Conservation (phyloP, 2,329 filamentous ascomycete species). For the Fusarium dlaminii region DNA sequence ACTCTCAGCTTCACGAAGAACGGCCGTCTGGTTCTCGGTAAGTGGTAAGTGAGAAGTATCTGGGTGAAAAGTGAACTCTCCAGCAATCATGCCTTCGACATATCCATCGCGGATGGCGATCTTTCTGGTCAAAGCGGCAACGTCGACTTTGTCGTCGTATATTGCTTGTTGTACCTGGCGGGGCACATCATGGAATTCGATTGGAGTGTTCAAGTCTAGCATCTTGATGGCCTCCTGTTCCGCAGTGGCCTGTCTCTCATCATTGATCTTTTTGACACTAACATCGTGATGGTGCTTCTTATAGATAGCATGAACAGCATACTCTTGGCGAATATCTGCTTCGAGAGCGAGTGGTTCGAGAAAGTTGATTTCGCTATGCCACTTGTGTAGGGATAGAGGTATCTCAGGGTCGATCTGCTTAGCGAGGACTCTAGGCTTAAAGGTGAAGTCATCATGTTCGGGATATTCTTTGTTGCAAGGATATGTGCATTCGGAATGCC, state of each 20-base stretch:
- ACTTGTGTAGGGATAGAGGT: background rate
- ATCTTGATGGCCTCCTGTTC: background rate
- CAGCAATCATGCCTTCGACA: constrained; percentile 31
- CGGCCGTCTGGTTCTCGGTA: constrained; percentile 19
- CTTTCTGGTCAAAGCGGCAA: constrained; percentile 17
- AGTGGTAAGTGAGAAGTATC: constrained; percentile 19
- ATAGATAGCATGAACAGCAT: background rate
- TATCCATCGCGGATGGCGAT: constrained; percentile 23
- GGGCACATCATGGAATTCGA: background rate
- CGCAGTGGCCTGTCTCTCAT: background rate
- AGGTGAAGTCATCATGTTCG: background rate
- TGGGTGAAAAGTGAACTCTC: constrained; percentile 25
- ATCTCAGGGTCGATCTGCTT: constrained; percentile 4
- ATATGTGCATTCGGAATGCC: constrained; percentile 10
- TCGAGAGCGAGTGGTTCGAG: constrained; percentile 9
- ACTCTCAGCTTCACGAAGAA: constrained; percentile 17
- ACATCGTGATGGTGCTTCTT: background rate
- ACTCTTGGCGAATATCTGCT: background rate
- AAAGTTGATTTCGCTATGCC: constrained; percentile 6
- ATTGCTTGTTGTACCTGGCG: background rate
- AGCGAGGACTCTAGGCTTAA: background rate
- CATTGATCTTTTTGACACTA: background rate
- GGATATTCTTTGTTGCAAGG: constrained; percentile 20
- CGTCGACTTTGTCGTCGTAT: constrained; percentile 1
- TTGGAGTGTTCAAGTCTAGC: background rate